Conservation (phyloP, 768 basidiomycete species). For the Boletus insuetus region DNA sequence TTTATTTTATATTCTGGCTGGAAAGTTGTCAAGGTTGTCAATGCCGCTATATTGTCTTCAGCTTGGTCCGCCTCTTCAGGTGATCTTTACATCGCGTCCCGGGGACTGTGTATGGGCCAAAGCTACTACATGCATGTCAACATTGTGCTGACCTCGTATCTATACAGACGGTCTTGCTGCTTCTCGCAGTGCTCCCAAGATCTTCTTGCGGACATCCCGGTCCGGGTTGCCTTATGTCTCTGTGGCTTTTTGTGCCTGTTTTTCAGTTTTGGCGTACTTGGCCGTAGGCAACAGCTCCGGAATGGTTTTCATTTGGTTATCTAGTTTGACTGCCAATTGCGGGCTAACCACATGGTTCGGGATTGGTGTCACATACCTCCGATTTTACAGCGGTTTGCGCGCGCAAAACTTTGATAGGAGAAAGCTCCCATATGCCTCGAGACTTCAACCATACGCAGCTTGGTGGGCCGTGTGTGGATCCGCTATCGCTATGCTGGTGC, state of each 20-base stretch:
- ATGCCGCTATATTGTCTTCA: conserved; percentile 39
- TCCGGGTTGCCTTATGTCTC: conserved; percentile 46
- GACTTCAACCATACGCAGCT: conserved; percentile 40
- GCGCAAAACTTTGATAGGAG: conserved; percentile 46
- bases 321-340: conserved; percentile 32
- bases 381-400: conserved; percentile 44
- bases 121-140: neutral
- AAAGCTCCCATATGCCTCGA: conserved; percentile 43
- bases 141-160: conserved; percentile 17
- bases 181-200: conserved; percentile 46
- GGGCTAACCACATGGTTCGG: conserved; percentile 43
- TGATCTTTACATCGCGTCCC: conserved; percentile 35
- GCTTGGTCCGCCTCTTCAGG: conserved; percentile 40
- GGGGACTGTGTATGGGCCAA: conserved; percentile 29
- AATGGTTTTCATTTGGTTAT: conserved; percentile 41
- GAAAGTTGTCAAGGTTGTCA: conserved; percentile 20
- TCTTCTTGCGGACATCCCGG: conserved; percentile 41
- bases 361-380: conserved; percentile 42
- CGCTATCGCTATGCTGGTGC: conserved; percentile 34
- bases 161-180: conserved; percentile 48
- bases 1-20: neutral
- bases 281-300: conserved; percentile 33
- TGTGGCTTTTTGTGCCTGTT: conserved; percentile 24
- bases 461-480: conserved; percentile 33
- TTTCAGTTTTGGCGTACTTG: conserved; percentile 39